Evolutionary conservation across 2,329 filamentous ascomycete genomes (phyloP), one percentile per base, ranked within the genome.

Genomic region (Xylariaceae sp.): DNA sequence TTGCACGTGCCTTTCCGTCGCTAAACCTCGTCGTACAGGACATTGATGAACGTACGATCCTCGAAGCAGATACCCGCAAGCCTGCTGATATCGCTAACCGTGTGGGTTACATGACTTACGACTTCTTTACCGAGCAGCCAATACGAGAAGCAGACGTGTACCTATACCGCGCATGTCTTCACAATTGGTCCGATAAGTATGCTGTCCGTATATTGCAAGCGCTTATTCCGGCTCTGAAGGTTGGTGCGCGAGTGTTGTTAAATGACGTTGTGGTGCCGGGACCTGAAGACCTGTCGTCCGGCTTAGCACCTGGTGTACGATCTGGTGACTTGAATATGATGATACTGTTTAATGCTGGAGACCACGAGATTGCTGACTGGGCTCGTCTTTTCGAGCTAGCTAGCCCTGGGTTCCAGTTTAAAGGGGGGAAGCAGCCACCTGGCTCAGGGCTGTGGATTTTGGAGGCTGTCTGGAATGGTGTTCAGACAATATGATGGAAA

Each of bases 21-120:
- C 75, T 84, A 62, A 77, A 73, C 41, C 84, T 85, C 7, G 28
- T 85, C 9, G 82, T 85, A 16, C 80, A 85, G 65, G 82, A 85
- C 60, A 68, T 83, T 16, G 70, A 71, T 14, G 40, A 14, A 11
- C 37, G 7, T 14, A 24, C 37, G 19, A 41, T 41, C 37, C 23
- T 41, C 8, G 49, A 40, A 1, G 48, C 47, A 2, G 44, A 46
- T 8, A 21, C 29, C 5, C 40, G 46, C n/a, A 39, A 29, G 34
- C 58, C 53, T 8, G 41, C 23, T 8, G 57, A 64, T 11, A 9
- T 60, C 2, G 34, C 21, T 8, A 29, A 37, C 3, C 61, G 60
- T 8, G 58, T 71, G 8, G 16, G 53, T 4, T 69, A 65, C 66
- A 70, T 70, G 56, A 68, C 63, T 3, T 75, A 82, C 63, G 72